Conservation (phyloP, 495 filamentous ascomycete species). For the Xylaria nigripes region DNA sequence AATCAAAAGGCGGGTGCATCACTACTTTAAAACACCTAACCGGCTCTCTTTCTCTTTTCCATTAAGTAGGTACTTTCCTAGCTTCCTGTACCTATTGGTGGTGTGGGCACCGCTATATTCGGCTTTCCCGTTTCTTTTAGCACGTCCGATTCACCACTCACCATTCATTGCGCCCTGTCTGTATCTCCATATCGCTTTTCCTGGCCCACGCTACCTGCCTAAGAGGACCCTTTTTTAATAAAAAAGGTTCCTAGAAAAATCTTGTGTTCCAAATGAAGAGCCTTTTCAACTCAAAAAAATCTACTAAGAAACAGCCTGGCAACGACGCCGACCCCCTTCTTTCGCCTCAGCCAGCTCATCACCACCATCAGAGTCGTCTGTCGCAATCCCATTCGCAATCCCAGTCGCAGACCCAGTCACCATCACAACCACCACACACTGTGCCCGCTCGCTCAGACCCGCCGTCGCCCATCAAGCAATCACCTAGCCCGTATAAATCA, state of each 20-base stretch:
- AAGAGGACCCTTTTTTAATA: not conserved
- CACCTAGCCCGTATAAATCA: constrained; percentile 15
- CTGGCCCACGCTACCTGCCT: not conserved
- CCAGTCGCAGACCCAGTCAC: constrained; percentile 21
- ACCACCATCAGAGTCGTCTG: constrained; percentile 16
- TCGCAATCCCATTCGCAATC: constrained; percentile 19
- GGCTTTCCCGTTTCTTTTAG: constrained; percentile 3
- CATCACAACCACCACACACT: constrained; percentile 21
- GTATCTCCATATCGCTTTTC: not conserved
- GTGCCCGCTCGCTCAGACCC: constrained; percentile 19
- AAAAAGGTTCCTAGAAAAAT: not conserved
- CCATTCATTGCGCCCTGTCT: not conserved
- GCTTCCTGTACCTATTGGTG: constrained; percentile 2
- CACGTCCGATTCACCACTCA: not conserved
- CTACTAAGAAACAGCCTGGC: constrained; percentile 41
- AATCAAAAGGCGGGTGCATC: not conserved
- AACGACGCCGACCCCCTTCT: constrained; percentile 31
- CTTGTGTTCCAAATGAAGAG: constrained; percentile 41
- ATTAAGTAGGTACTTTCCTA: not conserved
- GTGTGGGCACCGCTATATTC: constrained; percentile 9
- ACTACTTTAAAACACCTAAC: constrained; percentile 5
- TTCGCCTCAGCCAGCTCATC: constrained; percentile 1
- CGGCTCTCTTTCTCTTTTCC: not conserved
- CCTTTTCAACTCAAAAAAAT: constrained; percentile 46
- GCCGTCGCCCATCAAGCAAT: constrained; percentile 21